Base-by-base conservation (phyloP, 1,139 yeast species). In the Taphrina populina region DNA sequence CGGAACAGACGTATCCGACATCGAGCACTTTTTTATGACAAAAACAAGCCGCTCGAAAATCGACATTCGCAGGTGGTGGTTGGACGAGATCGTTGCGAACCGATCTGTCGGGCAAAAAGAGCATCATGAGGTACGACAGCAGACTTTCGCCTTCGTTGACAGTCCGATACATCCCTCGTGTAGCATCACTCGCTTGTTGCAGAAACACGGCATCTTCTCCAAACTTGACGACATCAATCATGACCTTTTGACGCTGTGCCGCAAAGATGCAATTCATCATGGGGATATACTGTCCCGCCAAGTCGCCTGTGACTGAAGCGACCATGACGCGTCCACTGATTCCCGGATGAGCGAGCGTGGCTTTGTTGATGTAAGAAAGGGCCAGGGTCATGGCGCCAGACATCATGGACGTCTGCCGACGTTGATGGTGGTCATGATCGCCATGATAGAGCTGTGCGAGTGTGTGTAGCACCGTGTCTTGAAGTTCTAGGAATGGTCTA, bases 181-280 rank as follows among this genome's bases (percentile, higher is more conserved):
- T 92, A 11, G 96, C 92, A 71, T 94, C 98, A 0, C 95, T 79
- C 0, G 98, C 96, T 67, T 94, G 98, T 66, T 94, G 98, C 58
- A 94, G 70, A 65, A 88, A 90, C 1, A 95, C 85, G 1, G 95
- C 83, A 62, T 82, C 79, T 13, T 75, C 73, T 1, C 92, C 92
- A 46, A 94, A 72, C 66, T 90, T 88, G 59, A 94, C 90, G 17
- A 90, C 88, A 68, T 94, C 97, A 13, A 92, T 82, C 1, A 96
- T 86, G 10, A 92, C 81, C 65, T 83, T 83, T 83, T 86, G 79
- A 69, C 88, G 88, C 64, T 92, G 96, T 0, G 98, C 96, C 0
- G 97, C 94, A 71, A 94, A 94, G 40, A 92, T 90, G 62, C 94
- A 79, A 69, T 94, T 94, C 98, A 94, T 94, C 46, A 88, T 82